Base-by-base conservation (phyloP, 306 rosid species). In the Styphnolobium japonicum region DNA sequence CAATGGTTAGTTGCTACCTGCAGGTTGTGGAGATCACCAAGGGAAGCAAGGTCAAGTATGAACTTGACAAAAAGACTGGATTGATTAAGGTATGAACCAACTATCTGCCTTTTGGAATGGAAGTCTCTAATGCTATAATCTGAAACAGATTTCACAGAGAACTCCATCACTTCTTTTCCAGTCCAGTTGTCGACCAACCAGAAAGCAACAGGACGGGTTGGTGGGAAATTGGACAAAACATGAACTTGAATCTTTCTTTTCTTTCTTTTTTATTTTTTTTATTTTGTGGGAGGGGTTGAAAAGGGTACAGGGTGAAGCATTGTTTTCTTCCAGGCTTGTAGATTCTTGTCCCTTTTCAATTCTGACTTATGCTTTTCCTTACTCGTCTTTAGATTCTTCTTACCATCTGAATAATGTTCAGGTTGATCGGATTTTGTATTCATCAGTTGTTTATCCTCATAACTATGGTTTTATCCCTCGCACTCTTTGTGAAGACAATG, bases 41-140 rank as follows among this genome's bases (percentile, higher is more conserved):
- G 80, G 98, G 98, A 88, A 94, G 98, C 84, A 94, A 94, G 82
- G 98, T 94, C 77, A 94, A 94, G 67, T 94, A 92, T 53, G 98
- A 94, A 82, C 98, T 94, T 73, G 97, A 92, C 91, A 94, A 94
- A 84, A 94, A 92, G 82, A 94, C 97, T n/a, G 98, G 98, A 78
- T 67, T 94, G 14, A 94, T 94, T 40, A 94, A 92, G 97, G 98
- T 94, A 60, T 33, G 72, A 57, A 51, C 12, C 37, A 33, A 11
- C 61, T 15, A 9, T 56, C 2, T 34, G 10, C 42, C 10, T 36
- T 31, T 66, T 48, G 51, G 76, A 74, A 57, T 75, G 18, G 18
- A 73, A 70, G 48, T 36, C 39, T 56, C n/a, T 56, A 18, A 10
- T 65, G 21, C 37, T 58, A 22, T 70, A 36, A 3, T 10, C 70